Percentiles rank a stretch among this genome's conserved stretches.
Conservation (phyloP, 352 stramenopile genomes). For the Pythium vanterpoolii region DNA sequence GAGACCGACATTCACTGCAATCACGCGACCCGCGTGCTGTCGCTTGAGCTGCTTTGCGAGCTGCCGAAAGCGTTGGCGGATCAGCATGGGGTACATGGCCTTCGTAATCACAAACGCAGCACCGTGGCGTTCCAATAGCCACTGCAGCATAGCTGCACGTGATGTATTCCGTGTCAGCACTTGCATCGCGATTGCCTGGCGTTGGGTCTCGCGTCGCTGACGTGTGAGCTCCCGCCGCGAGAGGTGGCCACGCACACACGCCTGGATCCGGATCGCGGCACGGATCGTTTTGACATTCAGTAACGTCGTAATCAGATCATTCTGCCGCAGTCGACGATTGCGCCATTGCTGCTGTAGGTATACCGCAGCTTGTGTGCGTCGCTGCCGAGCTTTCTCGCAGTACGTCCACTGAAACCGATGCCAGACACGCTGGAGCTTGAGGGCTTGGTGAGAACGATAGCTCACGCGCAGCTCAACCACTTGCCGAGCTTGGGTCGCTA, state of each 20-base stretch:
- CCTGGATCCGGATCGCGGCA: slow-evolving; percentile 43
- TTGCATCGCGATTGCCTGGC: slow-evolving; percentile 29
- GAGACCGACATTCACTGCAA: slow-evolving; percentile 13
- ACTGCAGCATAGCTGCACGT: slow-evolving; percentile 32
- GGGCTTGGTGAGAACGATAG: slow-evolving; percentile 42
- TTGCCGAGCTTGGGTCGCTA: slow-evolving; percentile 29
- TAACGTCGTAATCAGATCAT: slow-evolving; percentile 37
- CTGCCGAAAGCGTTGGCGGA: slow-evolving; percentile 31
- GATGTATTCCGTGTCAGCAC: slow-evolving; percentile 41
- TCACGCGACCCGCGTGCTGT: slow-evolving; percentile 20
- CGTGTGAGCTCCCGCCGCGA: slow-evolving; percentile 18
- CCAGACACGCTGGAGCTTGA: slow-evolving; percentile 52
- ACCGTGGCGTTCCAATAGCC: slow-evolving; percentile 41
- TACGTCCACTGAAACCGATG: slow-evolving; percentile 27
- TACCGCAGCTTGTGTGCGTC: slow-evolving; percentile 25
- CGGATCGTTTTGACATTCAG: slow-evolving; percentile 29
- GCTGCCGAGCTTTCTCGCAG: slow-evolving; percentile 17
- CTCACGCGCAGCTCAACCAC: slow-evolving; percentile 37
- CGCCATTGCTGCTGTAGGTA: slow-evolving; percentile 39
- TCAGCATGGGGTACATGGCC: slow-evolving; percentile 39
- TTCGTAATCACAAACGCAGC: slow-evolving; percentile 45
- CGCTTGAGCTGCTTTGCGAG: slow-evolving; percentile 24
- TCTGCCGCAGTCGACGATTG: slow-evolving; percentile 31
- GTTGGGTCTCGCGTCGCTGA: slow-evolving; percentile 16
- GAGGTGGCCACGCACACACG: slow-evolving; percentile 33